Evolutionary conservation across 1,139 yeast genomes (phyloP), one percentile per base, ranked within the genome.

Genomic region (Suhomyces ambrosiae): DNA sequence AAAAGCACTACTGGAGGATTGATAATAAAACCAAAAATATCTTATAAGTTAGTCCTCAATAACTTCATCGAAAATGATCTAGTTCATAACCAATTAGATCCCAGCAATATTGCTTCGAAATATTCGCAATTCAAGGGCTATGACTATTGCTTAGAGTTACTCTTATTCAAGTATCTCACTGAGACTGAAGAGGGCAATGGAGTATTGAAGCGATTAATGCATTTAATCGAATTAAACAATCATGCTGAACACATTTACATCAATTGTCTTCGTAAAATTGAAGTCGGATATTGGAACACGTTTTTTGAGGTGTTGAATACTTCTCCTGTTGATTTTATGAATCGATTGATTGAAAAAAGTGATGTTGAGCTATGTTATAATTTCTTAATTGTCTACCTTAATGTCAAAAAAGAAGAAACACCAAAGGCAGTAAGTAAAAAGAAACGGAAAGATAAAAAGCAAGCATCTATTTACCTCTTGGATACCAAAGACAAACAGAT

Each of bases 241-340:
- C 49, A 56, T 22, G 51, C 66, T 7, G 69, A 66, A 32, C 51
- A 53, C 9, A 61, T 71, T 11, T 68, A 61, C 42, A 66, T 71
- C 28, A 68, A 68, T 37, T 71, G 75, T 46, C 58, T 71, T 37
- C 48, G 77, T 15, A 71, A 71, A 40, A 68, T 71, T 21, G 77
- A 71, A 46, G 60, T 65, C 27, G 61, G 55, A 11, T 65, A 64
- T 42, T 71, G 77, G 77, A 44, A 55, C 11, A 52, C 49, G 22
- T 71, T 71, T 45, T 71, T 71, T 40, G 48, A 50, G 9, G 53
- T 58, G 3, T 50, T 71, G 30, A 49, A 62, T 11, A 61, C 65
- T 5, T 65, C 72, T 0, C 76, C 76, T 1, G 54, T 59, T 4
- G 59, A 59, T 19, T 67, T 68, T 42, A 71, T 71, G 76, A 53